Conservation (phyloP, 495 filamentous ascomycete genomes). For the Parathielavia appendiculata region DNA sequence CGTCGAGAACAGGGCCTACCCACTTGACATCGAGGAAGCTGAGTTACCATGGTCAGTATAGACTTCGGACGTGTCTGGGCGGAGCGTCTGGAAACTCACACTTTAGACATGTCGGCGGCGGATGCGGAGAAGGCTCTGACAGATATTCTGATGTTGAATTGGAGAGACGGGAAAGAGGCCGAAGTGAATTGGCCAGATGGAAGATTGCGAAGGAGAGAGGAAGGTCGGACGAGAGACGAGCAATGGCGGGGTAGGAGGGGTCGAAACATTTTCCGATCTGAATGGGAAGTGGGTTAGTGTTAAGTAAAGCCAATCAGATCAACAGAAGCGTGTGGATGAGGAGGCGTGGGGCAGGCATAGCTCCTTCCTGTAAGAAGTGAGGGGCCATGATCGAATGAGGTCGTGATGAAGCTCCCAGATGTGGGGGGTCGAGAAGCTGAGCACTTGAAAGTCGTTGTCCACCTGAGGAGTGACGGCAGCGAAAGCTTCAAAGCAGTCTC, state of each 20-base stretch:
- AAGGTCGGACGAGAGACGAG: constrained; percentile 37
- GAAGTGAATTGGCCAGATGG: constrained; percentile 29
- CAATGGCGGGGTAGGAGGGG: constrained; percentile 46
- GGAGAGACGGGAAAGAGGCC: constrained; percentile 24
- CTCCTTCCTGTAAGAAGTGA: constrained; percentile 24
- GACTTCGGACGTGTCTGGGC: background rate
- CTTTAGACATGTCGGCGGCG: constrained; percentile 31
- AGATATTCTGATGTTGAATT: constrained; percentile 28
- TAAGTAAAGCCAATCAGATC: constrained; percentile 24
- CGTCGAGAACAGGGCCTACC: constrained; percentile 60
- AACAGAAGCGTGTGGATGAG: background rate
- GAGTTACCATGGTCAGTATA: constrained; percentile 8
- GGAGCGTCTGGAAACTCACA: constrained; percentile 24
- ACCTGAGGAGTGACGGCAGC: no score
- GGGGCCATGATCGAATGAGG: constrained; percentile 7
- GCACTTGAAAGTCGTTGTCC: no score
- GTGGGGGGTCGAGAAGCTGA: no score
- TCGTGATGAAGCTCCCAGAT: background rate
- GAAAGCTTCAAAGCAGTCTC: no score
- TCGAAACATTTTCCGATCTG: constrained; percentile 36
- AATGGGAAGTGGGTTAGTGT: constrained; percentile 27
- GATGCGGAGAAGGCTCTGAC: constrained; percentile 32
- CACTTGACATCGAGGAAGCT: constrained; percentile 50
- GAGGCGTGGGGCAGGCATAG: constrained; percentile 13
- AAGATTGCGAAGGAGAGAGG: constrained; percentile 37